Evolutionary conservation across 2,329 filamentous ascomycete genomes (phyloP), one percentile per base, ranked within the genome.

Genomic region (Zopfia rhizophila): DNA sequence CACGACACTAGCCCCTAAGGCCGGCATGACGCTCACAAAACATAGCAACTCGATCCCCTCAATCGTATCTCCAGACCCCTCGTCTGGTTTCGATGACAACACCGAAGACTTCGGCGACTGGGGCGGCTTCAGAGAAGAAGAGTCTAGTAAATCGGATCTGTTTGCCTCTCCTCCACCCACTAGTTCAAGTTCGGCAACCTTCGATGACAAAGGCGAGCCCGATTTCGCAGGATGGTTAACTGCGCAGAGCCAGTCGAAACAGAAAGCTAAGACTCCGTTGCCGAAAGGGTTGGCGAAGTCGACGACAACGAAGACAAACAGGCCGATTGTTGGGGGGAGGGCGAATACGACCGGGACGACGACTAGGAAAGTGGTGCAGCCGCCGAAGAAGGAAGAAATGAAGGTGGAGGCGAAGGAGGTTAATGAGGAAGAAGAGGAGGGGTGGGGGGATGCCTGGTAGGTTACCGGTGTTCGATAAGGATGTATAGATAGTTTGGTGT

Each of bases 161-260:
- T 80, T 78, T 72, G 69, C 47, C 45, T 62, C 68, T 63, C 55
- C 61, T 60, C 29, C 47, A 55, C 68, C 72, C 22, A 53, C 59
- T 10, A 45, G 60, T 8, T 39, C 68, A 5, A 61, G 77, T 42
- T 65, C 21, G 74, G 80, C 64, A 5, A 80, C 87, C 0, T 93
- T 88, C 55, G 90, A 93, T 48, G 91, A 96, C 58, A 86, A 89
- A 18, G 86, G 87, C 3, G 93, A 99, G 69, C 93, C 93, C 0
- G 94, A 97, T 70, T 97, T 99, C 72, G 93, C 91, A 4, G 92
- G 91, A 4, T 97, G 94, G 92, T 73, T 97, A 16, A 91, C 90
- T 10, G 91, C 92, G 10, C 91, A 97, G 68, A 85, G 88, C 5
- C 82, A 87, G 53, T 83, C 88, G 53, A 97, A 95, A 75, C 80